Evolutionary conservation across 768 basidiomycete species (phyloP).

Genomic region (Mycena filopes): DNA sequence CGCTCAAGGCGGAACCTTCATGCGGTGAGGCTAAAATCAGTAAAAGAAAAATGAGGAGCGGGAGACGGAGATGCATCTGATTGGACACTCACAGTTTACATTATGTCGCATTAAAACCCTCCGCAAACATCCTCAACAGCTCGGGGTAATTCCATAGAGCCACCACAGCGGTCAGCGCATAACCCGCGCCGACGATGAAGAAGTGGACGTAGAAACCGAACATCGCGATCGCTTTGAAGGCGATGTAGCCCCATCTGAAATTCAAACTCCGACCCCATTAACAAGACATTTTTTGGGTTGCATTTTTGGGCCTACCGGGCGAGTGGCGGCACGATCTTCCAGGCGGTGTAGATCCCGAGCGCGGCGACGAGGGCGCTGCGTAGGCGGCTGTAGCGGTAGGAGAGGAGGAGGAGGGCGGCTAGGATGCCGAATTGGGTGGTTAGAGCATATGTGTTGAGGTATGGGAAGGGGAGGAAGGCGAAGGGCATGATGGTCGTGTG

Average conservation of each 20-base stretch:
- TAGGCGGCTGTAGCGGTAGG: conserved; percentile 42
- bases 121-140: conserved; percentile 24
- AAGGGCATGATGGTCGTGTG: conserved; percentile 30
- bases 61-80: too few relatives aligned
- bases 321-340: conserved; percentile 40
- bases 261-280: too few relatives aligned
- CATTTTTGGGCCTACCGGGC: conserved; percentile 21
- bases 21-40: too few relatives aligned
- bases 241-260: conserved; percentile 33
- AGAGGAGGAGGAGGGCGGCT: conserved; percentile 37
- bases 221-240: conserved; percentile 46
- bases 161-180: conserved; percentile 35
- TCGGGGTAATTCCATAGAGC: conserved; percentile 25
- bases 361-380: conserved; percentile 41
- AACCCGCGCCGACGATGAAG: conserved; percentile 42
- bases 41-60: too few relatives aligned
- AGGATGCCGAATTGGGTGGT: conserved; percentile 35
- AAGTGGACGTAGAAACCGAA: conserved; percentile 50
- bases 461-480: conserved; percentile 34
- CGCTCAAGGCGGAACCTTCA: too few relatives aligned
- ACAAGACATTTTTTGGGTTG: too few relatives aligned
- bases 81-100: neutral
- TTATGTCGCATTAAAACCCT: conserved; percentile 31
- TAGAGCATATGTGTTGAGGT: conserved; percentile 17
- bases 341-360: conserved; percentile 42